phyloP scores from a whole-genome alignment of 257 asterid genomes.

The Plantago elongata region DNA sequence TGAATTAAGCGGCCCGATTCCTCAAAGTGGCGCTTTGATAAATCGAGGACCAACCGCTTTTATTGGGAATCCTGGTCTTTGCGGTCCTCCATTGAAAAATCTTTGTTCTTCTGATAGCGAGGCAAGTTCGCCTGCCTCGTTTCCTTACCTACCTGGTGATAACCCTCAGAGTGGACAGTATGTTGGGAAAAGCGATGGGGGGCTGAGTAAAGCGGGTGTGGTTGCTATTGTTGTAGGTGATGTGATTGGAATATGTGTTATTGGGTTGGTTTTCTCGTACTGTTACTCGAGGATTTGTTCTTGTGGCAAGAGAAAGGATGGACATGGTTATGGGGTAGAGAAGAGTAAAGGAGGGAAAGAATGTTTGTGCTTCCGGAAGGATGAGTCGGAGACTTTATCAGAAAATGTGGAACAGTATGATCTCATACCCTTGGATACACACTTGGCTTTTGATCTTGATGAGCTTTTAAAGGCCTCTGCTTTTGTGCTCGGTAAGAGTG shows the following conservation, averaged over 20 bases:
- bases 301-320: slow-evolving; percentile 44
- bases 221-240: slow-evolving; percentile 66
- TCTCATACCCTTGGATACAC: slow-evolving; percentile 63
- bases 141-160: slow-evolving; percentile 60
- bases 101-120: slow-evolving; percentile 47
- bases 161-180: slow-evolving; percentile 33
- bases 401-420: slow-evolving; percentile 69
- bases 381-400: slow-evolving; percentile 72
- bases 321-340: slow-evolving; percentile 39
- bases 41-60: slow-evolving; percentile 96
- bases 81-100: slow-evolving; percentile 83
- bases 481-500: slow-evolving; percentile 85
- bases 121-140: slow-evolving; percentile 47
- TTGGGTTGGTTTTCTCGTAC: slow-evolving; percentile 67
- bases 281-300: slow-evolving; percentile 56
- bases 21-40: slow-evolving; percentile 77
- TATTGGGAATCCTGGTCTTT: slow-evolving; percentile 72
- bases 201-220: slow-evolving; percentile 52
- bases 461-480: slow-evolving; percentile 95
- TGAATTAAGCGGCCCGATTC: slow-evolving; percentile 74
- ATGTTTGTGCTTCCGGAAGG: slow-evolving; percentile 71
- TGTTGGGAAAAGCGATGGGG: slow-evolving; percentile 29
- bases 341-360: slow-evolving; percentile 56
- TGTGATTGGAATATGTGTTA: slow-evolving; percentile 64
- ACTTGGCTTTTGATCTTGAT: slow-evolving; percentile 73